These are phyloP conservation scores for Linnemannia zychae DNA, from an alignment of 192 early-diverging fungal species.

Conservation along the genomic window DNA sequence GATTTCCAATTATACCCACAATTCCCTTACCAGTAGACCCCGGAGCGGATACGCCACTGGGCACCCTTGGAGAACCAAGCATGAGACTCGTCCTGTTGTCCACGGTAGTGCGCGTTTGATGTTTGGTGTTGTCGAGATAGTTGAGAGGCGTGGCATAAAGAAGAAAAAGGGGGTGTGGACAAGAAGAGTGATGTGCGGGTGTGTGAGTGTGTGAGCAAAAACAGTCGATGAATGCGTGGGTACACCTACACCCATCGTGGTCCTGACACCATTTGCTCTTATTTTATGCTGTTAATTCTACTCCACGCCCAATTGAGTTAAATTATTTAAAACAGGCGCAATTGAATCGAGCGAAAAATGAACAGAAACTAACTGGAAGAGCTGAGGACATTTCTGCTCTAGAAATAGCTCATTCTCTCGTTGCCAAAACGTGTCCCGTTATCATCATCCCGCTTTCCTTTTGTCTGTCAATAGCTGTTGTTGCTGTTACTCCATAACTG, in stretches of 20 bases:
- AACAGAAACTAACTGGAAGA: neutral
- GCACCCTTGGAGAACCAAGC: constrained; percentile 75
- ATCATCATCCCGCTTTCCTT: neutral
- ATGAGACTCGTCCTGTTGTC: constrained; percentile 68
- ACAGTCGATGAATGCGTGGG: too few species aligned
- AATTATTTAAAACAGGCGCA: neutral
- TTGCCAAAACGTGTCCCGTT: neutral
- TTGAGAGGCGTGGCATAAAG: neutral
- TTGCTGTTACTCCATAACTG: too few species aligned
- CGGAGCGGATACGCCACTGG: constrained; percentile 73
- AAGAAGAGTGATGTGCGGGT: too few species aligned
- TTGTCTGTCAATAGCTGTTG: neutral
- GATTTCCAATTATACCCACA: too few species aligned
- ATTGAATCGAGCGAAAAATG: constrained; percentile 1
- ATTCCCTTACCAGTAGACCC: constrained; percentile 69
- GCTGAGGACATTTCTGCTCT: neutral
- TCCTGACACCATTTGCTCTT: neutral
- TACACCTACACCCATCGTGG: too few species aligned
- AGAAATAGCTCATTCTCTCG: neutral
- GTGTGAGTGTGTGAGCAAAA: too few species aligned
- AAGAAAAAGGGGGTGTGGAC: too few species aligned
- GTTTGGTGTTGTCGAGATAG: neutral
- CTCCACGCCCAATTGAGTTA: constrained; percentile 12
- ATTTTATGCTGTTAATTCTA: neutral
- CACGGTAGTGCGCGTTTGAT: neutral